Conservation (phyloP, 441 rosid species). For the Raphanus hybrid region DNA sequence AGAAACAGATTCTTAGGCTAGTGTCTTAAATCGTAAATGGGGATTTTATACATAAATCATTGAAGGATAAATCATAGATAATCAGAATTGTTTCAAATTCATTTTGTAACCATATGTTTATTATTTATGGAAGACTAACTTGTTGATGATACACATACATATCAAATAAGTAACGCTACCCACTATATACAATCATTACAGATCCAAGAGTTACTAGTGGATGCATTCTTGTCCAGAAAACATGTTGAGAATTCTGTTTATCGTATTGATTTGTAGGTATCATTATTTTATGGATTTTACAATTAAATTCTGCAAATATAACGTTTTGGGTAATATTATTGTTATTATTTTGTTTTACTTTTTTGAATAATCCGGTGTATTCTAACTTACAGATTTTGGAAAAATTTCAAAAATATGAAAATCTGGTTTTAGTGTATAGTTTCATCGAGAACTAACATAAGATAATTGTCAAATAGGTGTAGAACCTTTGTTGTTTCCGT, state of each 20-base stretch:
- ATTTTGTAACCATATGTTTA: slow-evolving; percentile 12
- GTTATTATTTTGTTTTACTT: no score
- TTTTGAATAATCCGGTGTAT: no score
- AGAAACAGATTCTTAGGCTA: slow-evolving; percentile 24
- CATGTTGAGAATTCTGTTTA: slow-evolving; percentile 13
- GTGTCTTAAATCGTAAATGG: slow-evolving; percentile 6
- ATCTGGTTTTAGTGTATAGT: no score
- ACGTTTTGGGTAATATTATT: neutral
- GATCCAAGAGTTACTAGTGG: slow-evolving; percentile 14
- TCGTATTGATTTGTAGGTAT: neutral
- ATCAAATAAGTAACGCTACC: neutral
- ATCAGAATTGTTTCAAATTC: neutral
- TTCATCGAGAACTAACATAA: no score
- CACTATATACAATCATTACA: neutral
- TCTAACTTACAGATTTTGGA: no score
- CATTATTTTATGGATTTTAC: neutral
- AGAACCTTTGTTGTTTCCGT: no score
- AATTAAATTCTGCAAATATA: slow-evolving; percentile 3
- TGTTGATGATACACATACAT: neutral
- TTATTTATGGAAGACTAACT: slow-evolving; percentile 28
- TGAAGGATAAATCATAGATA: neutral
- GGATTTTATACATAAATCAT: neutral
- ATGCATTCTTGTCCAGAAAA: slow-evolving; percentile 17
- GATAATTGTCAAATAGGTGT: no score
- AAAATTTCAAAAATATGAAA: no score